These are phyloP conservation scores for Dipteronia sinensis DNA, from an alignment of 345 rosid genomes.

Conservation along the genomic window DNA sequence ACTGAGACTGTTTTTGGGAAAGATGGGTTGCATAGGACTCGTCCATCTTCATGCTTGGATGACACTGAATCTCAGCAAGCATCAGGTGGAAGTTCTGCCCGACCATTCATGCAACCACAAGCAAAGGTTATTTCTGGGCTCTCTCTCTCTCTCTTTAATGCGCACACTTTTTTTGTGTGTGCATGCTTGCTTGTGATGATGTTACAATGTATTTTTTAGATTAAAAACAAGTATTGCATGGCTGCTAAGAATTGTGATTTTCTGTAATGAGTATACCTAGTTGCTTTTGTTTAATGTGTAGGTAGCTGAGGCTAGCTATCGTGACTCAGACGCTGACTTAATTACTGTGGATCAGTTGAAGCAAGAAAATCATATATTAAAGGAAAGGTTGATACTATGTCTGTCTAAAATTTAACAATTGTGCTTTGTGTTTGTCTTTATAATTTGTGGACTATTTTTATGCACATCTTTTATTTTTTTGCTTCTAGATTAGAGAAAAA, in stretches of 20 bases:
- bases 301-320: conserved; percentile 26
- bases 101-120: conserved; percentile 10
- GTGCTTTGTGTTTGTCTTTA: background rate
- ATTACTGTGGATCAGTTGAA: conserved; percentile 40
- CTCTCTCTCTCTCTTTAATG: background rate
- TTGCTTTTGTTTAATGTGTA: conserved; percentile 24
- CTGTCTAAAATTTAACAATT: background rate
- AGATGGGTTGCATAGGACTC: conserved; percentile 20
- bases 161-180: background rate
- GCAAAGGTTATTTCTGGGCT: conserved; percentile 36
- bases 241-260: background rate
- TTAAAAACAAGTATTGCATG: background rate
- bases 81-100: conserved; percentile 23
- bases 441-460: background rate
- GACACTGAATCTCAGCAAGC: conserved; percentile 25
- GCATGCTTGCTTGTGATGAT: background rate
- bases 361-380: conserved; percentile 61
- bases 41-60: conserved; percentile 16
- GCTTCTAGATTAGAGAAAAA: conserved; percentile 43
- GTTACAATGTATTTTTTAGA: background rate
- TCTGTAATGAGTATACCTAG: background rate
- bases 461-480: background rate
- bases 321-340: conserved; percentile 25
- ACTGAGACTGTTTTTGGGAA: conserved; percentile 23
- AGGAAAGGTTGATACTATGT: conserved; percentile 48